Conservation (phyloP, 805 yeast genomes). For the Wickerhamiella kurtzmanii region DNA sequence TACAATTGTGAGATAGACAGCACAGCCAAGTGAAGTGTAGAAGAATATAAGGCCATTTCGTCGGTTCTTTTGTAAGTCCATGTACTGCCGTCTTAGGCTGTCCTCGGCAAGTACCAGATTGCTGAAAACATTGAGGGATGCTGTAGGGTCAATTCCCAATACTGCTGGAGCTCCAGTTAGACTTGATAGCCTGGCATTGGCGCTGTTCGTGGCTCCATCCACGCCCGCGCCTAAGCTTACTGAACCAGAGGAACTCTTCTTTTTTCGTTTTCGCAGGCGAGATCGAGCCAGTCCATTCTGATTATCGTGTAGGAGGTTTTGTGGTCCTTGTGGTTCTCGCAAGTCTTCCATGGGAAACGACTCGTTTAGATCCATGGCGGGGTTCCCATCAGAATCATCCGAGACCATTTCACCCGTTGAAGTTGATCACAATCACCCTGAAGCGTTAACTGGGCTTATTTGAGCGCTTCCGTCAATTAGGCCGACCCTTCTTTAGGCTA, state of each 20-base stretch:
- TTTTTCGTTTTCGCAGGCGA: neutral
- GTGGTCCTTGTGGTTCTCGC: conserved; percentile 9
- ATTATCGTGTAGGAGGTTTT: neutral
- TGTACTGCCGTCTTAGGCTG: conserved; percentile 65
- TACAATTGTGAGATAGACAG: conserved; percentile 23
- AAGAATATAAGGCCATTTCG: conserved; percentile 46
- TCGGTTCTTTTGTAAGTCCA: conserved; percentile 54
- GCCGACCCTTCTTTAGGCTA: too few species aligned
- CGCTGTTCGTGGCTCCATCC: too few species aligned
- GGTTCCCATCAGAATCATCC: neutral
- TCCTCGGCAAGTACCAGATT: conserved; percentile 78
- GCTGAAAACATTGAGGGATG: conserved; percentile 8
- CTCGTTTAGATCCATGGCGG: neutral
- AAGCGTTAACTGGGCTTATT: neutral
- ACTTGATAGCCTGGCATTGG: too few species aligned
- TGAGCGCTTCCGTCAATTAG: too few species aligned
- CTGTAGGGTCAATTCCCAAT: neutral
- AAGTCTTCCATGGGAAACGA: conserved; percentile 1
- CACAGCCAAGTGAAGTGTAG: conserved; percentile 16
- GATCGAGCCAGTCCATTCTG: neutral
- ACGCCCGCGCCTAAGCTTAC: too few species aligned
- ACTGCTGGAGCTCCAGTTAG: neutral
- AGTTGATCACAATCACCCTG: neutral
- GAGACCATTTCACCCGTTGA: neutral
- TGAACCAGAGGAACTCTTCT: neutral